Evolutionary conservation across 2,329 filamentous ascomycete genomes (phyloP), one percentile per base, ranked within the genome.

Genomic region (Clarireedia hainanense): DNA sequence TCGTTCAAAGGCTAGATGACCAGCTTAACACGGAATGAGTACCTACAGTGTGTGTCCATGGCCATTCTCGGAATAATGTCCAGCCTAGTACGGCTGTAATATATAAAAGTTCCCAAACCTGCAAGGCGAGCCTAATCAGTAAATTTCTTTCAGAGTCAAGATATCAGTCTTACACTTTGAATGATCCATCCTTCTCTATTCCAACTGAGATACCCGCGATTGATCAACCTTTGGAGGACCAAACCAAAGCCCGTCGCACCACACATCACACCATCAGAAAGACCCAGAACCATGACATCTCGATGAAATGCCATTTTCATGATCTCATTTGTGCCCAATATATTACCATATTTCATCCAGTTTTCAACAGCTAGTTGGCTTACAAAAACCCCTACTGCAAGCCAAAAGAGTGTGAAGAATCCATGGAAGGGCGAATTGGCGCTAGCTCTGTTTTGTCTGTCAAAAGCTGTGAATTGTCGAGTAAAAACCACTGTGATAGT

Each of bases 341-440:
- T 76, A 55, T 77, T 88, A 36, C 88, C 88, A 61, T 85, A 79
- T n/a, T 75, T 73, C 58, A 77, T 76, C 76, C 83, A 90, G 65
- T 91, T 91, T 42, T 81, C 76, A 34, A 81, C 80, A 0, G 79
- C 84, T 48, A 88, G 82, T 66, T 83, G 83, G 36, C 86, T 65
- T 57, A 90, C 79, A 62, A 86, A 78, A 45, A 91, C 68, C 6
- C 79, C 77, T 59, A 89, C 82, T 7, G 78, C 77, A 47, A 90
- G 78, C 87, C 88, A 91, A 69, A 90, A 90, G 0, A 92, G 74
- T 0, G 84, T 88, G 65, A 88, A 91, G 72, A 91, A 91, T 30
- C 88, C 88, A 67, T 87, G 82, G 64, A 91, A 91, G 0, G 84
- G 84, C 43, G 83, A 89, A 48, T 84, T 82, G 3, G 80, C 77